Evolutionary conservation across 305 asterid species (phyloP).

Genomic region (Rubia peregrina): DNA sequence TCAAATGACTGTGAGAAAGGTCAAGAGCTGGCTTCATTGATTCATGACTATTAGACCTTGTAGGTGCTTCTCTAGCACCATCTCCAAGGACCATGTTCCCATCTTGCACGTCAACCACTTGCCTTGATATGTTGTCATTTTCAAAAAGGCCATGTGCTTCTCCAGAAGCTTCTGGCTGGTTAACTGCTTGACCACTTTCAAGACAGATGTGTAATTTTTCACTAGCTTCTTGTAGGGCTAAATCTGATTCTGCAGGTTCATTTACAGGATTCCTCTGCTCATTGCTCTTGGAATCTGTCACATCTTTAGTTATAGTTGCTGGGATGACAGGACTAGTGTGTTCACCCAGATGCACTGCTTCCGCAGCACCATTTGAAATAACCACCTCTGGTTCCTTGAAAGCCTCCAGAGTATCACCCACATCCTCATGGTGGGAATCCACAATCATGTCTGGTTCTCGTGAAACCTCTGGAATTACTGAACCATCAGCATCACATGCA

Average conservation of each 20-base stretch:
- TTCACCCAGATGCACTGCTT: conserved; percentile 1
- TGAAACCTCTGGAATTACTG: conserved; percentile 31
- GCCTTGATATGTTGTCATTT: conserved; percentile 3
- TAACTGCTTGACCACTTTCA: conserved; percentile 25
- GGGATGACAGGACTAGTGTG: conserved; percentile 19
- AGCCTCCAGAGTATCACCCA: conserved; percentile 30
- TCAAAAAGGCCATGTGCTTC: conserved; percentile 5
- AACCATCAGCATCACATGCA: conserved; percentile 32
- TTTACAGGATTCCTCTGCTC: conserved; percentile 22
- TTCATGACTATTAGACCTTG: conserved; percentile 17
- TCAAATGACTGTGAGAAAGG: conserved; percentile 23
- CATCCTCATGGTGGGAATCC: conserved; percentile 31
- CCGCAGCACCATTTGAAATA: conserved; percentile 27
- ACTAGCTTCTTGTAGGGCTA: conserved; percentile 13
- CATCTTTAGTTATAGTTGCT: conserved; percentile 26
- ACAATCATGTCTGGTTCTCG: conserved; percentile 28
- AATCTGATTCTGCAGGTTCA: conserved; percentile 25
- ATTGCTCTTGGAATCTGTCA: conserved; percentile 20
- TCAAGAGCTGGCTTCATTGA: conserved; percentile 25
- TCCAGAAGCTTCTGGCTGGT: conserved; percentile 9
- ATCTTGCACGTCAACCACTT: conserved; percentile 12
- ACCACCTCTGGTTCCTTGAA: conserved; percentile 26
- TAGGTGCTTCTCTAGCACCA: conserved; percentile 25
- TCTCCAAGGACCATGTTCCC: conserved; percentile 25
- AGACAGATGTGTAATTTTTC: conserved; percentile 21